Evolutionary conservation across 768 basidiomycete genomes (phyloP).

Genomic region (Favolaschia claudopus): DNA sequence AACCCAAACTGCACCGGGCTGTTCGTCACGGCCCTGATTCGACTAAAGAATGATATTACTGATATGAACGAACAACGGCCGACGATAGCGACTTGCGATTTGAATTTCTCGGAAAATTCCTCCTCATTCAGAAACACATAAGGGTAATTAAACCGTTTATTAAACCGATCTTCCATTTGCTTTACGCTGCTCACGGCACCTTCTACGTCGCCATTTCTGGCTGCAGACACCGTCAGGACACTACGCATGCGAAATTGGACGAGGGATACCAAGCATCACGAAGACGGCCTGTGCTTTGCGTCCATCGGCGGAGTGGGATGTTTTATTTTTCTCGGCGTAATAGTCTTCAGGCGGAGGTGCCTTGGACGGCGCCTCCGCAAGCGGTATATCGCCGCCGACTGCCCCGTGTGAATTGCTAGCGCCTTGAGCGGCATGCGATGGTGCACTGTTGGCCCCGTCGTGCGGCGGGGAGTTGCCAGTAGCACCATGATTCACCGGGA

Average conservation of each 20-base stretch:
- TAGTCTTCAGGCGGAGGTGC: slow-evolving; percentile 66
- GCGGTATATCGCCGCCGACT: too few relatives aligned
- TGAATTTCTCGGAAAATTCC: slow-evolving; percentile 76
- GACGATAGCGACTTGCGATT: slow-evolving; percentile 49
- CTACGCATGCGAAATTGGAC: not conserved
- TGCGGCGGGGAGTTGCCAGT: too few relatives aligned
- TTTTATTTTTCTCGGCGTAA: slow-evolving; percentile 47
- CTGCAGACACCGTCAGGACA: slow-evolving; percentile 36
- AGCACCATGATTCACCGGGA: too few relatives aligned
- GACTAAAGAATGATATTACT: slow-evolving; percentile 42
- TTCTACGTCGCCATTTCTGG: slow-evolving; percentile 66
- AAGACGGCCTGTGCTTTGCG: slow-evolving; percentile 84
- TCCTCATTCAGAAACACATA: slow-evolving; percentile 91
- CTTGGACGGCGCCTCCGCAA: slow-evolving; percentile 60
- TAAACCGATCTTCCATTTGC: slow-evolving; percentile 90
- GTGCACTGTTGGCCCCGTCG: not conserved
- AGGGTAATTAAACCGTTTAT: slow-evolving; percentile 84
- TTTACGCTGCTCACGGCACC: slow-evolving; percentile 71
- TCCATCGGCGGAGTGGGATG: slow-evolving; percentile 42
- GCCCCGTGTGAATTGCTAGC: too few relatives aligned
- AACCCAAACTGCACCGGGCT: slow-evolving; percentile 74
- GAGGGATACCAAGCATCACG: slow-evolving; percentile 68
- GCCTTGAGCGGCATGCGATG: slow-evolving; percentile 7
- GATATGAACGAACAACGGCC: slow-evolving; percentile 2
- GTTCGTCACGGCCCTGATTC: slow-evolving; percentile 65